Evolutionary conservation across 495 filamentous ascomycete genomes (phyloP), one percentile per base, ranked within the genome.

Genomic region (Hypoxylon crocopeplum): DNA sequence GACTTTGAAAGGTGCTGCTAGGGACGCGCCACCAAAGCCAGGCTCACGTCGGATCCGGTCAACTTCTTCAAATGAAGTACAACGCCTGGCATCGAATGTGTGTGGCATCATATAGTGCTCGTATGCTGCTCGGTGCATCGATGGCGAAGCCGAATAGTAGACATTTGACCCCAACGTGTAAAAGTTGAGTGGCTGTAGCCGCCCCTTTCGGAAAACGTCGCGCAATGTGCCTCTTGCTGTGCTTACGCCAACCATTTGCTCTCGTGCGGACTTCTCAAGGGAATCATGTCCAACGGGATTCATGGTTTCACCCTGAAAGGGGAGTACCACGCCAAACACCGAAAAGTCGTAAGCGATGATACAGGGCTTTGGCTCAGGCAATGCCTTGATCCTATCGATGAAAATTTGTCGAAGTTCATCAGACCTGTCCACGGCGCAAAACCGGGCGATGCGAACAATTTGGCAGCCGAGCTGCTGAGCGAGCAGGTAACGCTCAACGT

Each of bases 91-190:
- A 37, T 83, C 80, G 67, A 87, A 93, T 21, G 81, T 81, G 67
- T 94, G 88, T 16, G 81, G 82, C 82, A 94, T 84, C 19, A 87
- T 88, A 42, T 84, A 88, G 33, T 84, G 83, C 39, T 82, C 77
- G 68, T 87, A 88, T 10, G 89, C 90, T 2, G 88, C 89, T 53
- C 82, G 87, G 66, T 92, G 88, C 88, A 93, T 94, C 0, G 84
- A 84, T 0, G 90, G 90, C 0, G 88, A 91, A 25, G 91, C 75
- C 68, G 86, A 91, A 72, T 91, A 91, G 21, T 84, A 80, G 13
- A 91, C 88, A 48, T 81, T 87, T 15, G 85, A 86, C 2, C 90
- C 90, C 20, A 89, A 77, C 29, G 90, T 86, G 68, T 87, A 92
- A 66, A 90, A 92, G 37, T 88, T 78, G 27, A 92, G 78, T 0